Percentiles rank a stretch among this genome's conserved stretches.
Conservation (phyloP, 2,329 filamentous ascomycete genomes). For the Sarocladiaceae sp. region DNA sequence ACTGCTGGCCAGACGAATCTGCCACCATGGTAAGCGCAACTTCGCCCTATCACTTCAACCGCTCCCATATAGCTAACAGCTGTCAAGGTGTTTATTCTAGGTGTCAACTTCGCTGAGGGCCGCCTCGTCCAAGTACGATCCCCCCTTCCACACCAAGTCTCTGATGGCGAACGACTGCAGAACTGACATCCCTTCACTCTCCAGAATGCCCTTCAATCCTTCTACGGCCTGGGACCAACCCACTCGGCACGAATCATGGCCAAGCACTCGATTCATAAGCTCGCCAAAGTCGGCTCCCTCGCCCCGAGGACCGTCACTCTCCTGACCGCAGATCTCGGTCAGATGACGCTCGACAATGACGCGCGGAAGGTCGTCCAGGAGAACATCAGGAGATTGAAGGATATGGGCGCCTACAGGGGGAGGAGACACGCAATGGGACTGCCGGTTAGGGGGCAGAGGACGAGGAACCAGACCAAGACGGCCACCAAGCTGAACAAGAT, state of each 20-base stretch:
- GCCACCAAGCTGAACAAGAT: constrained; percentile 57
- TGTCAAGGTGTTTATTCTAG: constrained; percentile 72
- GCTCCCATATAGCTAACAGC: background rate
- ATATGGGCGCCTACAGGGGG: constrained; percentile 86
- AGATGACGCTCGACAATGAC: constrained; percentile 93
- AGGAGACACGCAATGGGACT: constrained; percentile 87
- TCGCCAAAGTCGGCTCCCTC: constrained; percentile 69
- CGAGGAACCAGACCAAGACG: constrained; percentile 64
- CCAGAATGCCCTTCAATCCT: constrained; percentile 69
- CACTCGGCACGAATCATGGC: constrained; percentile 72
- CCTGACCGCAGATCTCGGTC: constrained; percentile 76
- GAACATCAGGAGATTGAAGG: constrained; percentile 78
- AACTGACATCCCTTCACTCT: constrained; percentile 3
- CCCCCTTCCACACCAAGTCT: constrained; percentile 6
- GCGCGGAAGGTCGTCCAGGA: constrained; percentile 70
- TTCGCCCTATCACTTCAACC: background rate
- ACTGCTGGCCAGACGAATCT: constrained; percentile 4
- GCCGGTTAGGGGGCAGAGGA: constrained; percentile 85
- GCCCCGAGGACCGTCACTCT: constrained; percentile 71
- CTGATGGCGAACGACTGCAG: background rate
- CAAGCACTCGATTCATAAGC: constrained; percentile 81
- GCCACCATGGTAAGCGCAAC: constrained; percentile 15
- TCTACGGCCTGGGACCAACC: constrained; percentile 77
- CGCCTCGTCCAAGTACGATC: constrained; percentile 71
- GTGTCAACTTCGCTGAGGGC: constrained; percentile 76